Conservation (phyloP, 148 eudicot genomes). For the Limonium bicolor region DNA sequence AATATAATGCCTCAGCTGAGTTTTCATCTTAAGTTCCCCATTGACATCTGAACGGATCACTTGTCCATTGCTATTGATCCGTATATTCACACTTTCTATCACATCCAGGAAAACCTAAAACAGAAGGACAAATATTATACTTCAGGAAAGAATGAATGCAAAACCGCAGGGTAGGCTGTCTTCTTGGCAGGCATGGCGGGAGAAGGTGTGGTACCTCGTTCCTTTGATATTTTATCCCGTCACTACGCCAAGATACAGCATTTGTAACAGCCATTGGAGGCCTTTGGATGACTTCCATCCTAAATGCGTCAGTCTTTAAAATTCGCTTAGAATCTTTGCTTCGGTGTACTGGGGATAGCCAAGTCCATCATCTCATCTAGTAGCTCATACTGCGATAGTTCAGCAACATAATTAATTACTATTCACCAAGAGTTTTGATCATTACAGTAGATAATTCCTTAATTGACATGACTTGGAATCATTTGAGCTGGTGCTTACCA, state of each 20-base stretch:
- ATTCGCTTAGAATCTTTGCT: constrained; percentile 88
- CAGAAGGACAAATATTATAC: too few species aligned
- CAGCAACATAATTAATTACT: too few species aligned
- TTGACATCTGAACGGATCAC: constrained; percentile 83
- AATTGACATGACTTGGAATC: too few species aligned
- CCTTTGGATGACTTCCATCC: constrained; percentile 90
- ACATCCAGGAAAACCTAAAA: constrained; percentile 99
- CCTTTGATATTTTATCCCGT: constrained; percentile 76
- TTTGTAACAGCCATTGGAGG: constrained; percentile 99
- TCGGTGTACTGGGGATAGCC: constrained; percentile 99
- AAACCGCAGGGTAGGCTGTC: too few species aligned
- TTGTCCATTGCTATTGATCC: constrained; percentile 92
- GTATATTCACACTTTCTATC: constrained; percentile 87
- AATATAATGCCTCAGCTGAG: constrained; percentile 68
- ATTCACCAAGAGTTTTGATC: too few species aligned
- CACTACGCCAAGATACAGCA: constrained; percentile 99
- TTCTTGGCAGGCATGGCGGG: too few species aligned
- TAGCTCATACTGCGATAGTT: constrained; percentile 55
- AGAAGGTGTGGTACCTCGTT: too few species aligned
- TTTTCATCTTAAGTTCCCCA: constrained; percentile 89
- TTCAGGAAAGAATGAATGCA: too few species aligned
- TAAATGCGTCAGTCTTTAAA: constrained; percentile 87
- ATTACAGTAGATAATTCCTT: too few species aligned
- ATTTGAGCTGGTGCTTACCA: too few species aligned
- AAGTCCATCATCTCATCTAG: constrained; percentile 99